phyloP scores from a whole-genome alignment of 352 stramenopile genomes.

The Phytophthora pseudosyringae region DNA sequence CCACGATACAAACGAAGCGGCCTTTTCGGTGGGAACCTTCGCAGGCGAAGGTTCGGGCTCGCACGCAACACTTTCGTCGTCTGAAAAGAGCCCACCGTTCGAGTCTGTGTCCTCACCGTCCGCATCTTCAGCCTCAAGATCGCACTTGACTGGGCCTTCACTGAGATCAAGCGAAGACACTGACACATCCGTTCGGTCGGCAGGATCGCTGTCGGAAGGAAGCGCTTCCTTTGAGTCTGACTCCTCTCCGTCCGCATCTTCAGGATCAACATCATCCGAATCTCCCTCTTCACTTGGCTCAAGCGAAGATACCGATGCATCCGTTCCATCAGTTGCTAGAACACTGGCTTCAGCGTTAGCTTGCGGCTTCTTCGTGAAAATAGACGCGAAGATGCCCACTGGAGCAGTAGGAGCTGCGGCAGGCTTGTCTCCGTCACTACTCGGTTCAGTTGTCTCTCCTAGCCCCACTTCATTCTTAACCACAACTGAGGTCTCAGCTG shows the following conservation, averaged over 20 bases:
- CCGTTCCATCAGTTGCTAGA: constrained; percentile 10
- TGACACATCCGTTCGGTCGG: constrained; percentile 8
- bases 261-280: constrained; percentile 22
- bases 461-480: constrained; percentile 1
- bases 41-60: constrained; percentile 27
- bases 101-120: constrained; percentile 42
- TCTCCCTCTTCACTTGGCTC: constrained; percentile 21
- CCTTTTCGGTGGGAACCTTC: constrained; percentile 17
- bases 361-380: constrained; percentile 36
- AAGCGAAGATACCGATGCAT: constrained; percentile 25
- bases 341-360: constrained; percentile 7
- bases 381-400: constrained; percentile 33
- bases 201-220: constrained; percentile 17
- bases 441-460: constrained; percentile 7
- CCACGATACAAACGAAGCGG: constrained; percentile 37
- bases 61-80: constrained; percentile 14
- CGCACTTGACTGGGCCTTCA: constrained; percentile 15
- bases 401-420: constrained; percentile 1
- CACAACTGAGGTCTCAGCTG: not conserved
- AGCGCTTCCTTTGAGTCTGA: constrained; percentile 26
- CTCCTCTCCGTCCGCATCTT: constrained; percentile 36
- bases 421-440: not conserved
- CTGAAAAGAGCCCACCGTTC: constrained; percentile 20
- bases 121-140: constrained; percentile 35
- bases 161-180: constrained; percentile 18